Percentiles rank a stretch among this genome's conserved stretches.
These are phyloP conservation scores for Cryptomeria japonica DNA, from an alignment of 75 land plant species.

Conservation along the genomic window DNA sequence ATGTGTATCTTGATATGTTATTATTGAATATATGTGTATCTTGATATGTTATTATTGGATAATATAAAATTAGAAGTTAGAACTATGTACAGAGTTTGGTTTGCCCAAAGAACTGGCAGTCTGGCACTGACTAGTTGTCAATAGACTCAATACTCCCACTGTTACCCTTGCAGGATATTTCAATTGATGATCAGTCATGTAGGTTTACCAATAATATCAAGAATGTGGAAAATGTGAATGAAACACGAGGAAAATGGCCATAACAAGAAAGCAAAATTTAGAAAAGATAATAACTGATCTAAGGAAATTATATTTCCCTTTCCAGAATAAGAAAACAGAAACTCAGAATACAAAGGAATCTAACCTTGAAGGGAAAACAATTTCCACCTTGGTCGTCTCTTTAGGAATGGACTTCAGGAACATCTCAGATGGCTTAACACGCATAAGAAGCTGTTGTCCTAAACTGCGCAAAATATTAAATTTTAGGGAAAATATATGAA, in stretches of 20 bases:
- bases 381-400: constrained; percentile 50
- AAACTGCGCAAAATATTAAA: constrained; percentile 32
- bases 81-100: background rate
- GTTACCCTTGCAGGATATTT: background rate
- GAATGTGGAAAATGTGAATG: background rate
- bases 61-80: background rate
- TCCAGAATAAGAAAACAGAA: background rate
- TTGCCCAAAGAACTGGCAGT: background rate
- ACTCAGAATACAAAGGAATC: background rate
- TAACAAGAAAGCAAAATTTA: background rate
- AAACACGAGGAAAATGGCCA: background rate
- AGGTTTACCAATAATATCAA: background rate
- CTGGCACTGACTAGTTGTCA: background rate
- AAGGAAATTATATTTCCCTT: background rate
- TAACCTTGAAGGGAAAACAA: constrained; percentile 60
- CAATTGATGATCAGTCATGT: background rate
- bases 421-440: constrained; percentile 68
- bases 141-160: background rate
- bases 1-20: background rate
- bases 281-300: background rate
- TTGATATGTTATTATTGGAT: background rate
- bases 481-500: background rate
- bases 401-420: constrained; percentile 70
- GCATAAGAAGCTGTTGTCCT: constrained; percentile 50
- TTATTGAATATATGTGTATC: background rate